Percentiles rank a stretch among this genome's conserved stretches.
phyloP scores from a whole-genome alignment of 805 yeast species.

The Kodamaea kakaduensis region DNA sequence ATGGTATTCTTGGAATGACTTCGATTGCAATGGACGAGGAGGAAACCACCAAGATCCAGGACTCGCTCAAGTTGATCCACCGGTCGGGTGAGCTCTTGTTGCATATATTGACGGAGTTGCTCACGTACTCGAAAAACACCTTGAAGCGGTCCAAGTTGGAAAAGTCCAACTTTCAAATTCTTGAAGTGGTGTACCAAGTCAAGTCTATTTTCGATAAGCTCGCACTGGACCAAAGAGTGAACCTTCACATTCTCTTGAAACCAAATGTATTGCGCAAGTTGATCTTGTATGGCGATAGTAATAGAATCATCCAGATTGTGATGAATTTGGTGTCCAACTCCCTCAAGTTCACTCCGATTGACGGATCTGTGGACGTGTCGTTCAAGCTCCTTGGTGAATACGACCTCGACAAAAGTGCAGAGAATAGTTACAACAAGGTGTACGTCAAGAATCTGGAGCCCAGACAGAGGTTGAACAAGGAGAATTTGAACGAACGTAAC shows the following conservation, averaged over 20 bases:
- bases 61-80: constrained; percentile 75
- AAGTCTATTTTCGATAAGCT: constrained; percentile 79
- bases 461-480: not conserved
- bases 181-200: constrained; percentile 81
- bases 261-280: constrained; percentile 61
- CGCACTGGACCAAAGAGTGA: constrained; percentile 73
- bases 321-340: constrained; percentile 92
- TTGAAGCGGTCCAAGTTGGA: constrained; percentile 80
- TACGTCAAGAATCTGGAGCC: constrained; percentile 14
- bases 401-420: constrained; percentile 45
- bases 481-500: too few species aligned
- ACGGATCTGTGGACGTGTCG: constrained; percentile 70
- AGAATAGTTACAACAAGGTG: constrained; percentile 42
- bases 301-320: constrained; percentile 83
- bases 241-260: constrained; percentile 54
- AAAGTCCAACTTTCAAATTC: constrained; percentile 70
- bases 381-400: constrained; percentile 68
- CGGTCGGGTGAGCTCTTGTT: constrained; percentile 87
- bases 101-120: constrained; percentile 84
- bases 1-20: constrained; percentile 95
- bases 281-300: constrained; percentile 81
- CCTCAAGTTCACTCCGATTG: constrained; percentile 86
- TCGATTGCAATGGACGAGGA: constrained; percentile 88
- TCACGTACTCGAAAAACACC: constrained; percentile 91
- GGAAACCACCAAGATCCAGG: constrained; percentile 63